phyloP scores from a whole-genome alignment of 371 early-diverging fungal species.

The Mortierella polycephala region DNA sequence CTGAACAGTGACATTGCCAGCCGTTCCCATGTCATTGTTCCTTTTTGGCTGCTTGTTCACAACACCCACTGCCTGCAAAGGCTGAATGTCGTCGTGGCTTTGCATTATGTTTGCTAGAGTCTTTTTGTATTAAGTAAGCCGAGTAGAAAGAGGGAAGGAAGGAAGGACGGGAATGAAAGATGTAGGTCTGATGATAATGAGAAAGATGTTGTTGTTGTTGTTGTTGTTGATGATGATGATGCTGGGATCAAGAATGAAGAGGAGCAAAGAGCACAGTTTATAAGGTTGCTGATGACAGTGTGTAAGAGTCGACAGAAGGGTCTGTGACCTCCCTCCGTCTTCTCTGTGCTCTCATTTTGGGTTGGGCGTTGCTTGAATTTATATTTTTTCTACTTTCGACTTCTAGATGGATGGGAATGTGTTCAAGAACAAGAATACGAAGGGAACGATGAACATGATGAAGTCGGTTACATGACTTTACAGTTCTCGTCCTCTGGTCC shows the following conservation, averaged over 20 bases:
- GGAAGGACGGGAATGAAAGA: not conserved
- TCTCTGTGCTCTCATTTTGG: no score
- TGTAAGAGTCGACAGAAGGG: no score
- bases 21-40: slow-evolving; percentile 23
- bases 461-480: slow-evolving; percentile 35
- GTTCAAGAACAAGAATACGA: not conserved
- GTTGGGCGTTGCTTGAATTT: no score
- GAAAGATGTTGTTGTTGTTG: slow-evolving; percentile 24
- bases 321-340: no score
- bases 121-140: no score
- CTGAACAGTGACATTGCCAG: slow-evolving; percentile 25
- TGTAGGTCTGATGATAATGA: not conserved
- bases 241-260: slow-evolving; percentile 12
- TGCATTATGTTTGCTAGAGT: not conserved
- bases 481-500: slow-evolving; percentile 50
- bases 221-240: slow-evolving; percentile 19
- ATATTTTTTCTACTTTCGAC: not conserved
- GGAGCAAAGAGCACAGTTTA: slow-evolving; percentile 5
- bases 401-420: not conserved
- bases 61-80: not conserved
- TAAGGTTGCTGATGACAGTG: slow-evolving; percentile 2
- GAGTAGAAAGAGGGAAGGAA: not conserved
- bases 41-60: slow-evolving; percentile 30
- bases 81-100: slow-evolving; percentile 8
- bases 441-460: no score